Base-by-base conservation (phyloP, 768 basidiomycete genomes). In the Suillus spraguei region DNA sequence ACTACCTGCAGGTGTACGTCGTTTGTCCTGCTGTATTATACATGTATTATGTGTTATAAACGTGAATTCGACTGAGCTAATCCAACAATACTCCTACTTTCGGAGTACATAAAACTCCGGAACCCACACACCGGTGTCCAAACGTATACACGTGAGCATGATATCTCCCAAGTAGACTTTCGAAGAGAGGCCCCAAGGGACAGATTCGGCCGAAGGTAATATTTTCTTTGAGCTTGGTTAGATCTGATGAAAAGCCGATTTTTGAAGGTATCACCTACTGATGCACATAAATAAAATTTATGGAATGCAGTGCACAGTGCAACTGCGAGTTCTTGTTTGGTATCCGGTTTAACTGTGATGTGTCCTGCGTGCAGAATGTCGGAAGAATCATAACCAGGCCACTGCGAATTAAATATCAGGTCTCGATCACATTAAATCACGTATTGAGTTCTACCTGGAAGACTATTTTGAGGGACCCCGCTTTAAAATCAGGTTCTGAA, bases 91-190 rank as follows among this genome's bases (percentile, higher is more conserved):
- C 33, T 39, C 28, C 11, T 41, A 58, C 39, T 20, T 41, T 9
- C 39, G 24, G 4, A 74, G 65, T 60, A 75, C 68, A 50, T 73
- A 70, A 52, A 74, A 53, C 32, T 75, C 70, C 20, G 73, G 73
- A 2, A 74, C 50, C 73, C 73, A 75, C 1, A 66, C 44, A 13
- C 66, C 67, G 17, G 64, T 59, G 46, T 73, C 68, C 41, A 68
- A 69, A 61, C 70, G 72, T 4, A 75, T 24, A 33, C 68, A 68
- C 2, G 65, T 49, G 14, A 74, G 49, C 11, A 70, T 65, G 14
- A 75, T 44, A 35, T 73, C 73, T 17, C 39, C 14, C 3, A 64
- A 49, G 11, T 50, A 64, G 14, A 75, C 66, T 58, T 63, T 66
- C 60, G 59, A 14, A 6, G 44, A 64, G 3, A 39, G 28, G 24